These are phyloP conservation scores for Penicillium steckii DNA, from an alignment of 495 filamentous ascomycete genomes.

Conservation along the genomic window DNA sequence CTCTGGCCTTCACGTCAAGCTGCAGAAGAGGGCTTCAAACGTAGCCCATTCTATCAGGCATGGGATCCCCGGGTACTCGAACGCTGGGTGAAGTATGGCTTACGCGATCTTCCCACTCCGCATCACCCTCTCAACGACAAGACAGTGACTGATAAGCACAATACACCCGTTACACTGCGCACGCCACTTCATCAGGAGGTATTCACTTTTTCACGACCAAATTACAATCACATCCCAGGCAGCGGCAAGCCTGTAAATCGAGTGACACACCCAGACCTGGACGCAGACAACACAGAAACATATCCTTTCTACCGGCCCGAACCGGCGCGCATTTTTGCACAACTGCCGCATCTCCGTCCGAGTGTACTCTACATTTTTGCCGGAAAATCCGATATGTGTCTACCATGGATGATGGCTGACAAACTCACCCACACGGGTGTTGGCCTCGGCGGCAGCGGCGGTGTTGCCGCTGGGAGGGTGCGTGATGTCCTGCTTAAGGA, in stretches of 20 bases:
- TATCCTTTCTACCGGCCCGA: constrained; percentile 79
- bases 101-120: constrained; percentile 61
- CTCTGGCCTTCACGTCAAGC: constrained; percentile 64
- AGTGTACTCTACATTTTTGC: constrained; percentile 85
- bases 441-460: constrained; percentile 51
- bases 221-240: constrained; percentile 40
- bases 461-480: constrained; percentile 62
- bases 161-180: constrained; percentile 53
- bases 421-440: constrained; percentile 46
- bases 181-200: constrained; percentile 63
- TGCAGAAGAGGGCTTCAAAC: constrained; percentile 58
- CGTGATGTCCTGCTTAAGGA: constrained; percentile 62
- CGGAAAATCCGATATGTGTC: constrained; percentile 59
- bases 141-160: constrained; percentile 19
- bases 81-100: constrained; percentile 61
- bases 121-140: constrained; percentile 47
- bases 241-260: constrained; percentile 38
- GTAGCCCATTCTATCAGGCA: constrained; percentile 64
- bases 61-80: constrained; percentile 76
- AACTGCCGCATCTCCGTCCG: constrained; percentile 69
- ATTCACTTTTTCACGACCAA: constrained; percentile 58
- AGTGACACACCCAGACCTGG: constrained; percentile 47
- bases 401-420: constrained; percentile 44
- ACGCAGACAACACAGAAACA: constrained; percentile 32
- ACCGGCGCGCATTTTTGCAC: constrained; percentile 55